phyloP scores from a whole-genome alignment of 2,329 filamentous ascomycete species.

The Teratosphaeria zuluensis region DNA sequence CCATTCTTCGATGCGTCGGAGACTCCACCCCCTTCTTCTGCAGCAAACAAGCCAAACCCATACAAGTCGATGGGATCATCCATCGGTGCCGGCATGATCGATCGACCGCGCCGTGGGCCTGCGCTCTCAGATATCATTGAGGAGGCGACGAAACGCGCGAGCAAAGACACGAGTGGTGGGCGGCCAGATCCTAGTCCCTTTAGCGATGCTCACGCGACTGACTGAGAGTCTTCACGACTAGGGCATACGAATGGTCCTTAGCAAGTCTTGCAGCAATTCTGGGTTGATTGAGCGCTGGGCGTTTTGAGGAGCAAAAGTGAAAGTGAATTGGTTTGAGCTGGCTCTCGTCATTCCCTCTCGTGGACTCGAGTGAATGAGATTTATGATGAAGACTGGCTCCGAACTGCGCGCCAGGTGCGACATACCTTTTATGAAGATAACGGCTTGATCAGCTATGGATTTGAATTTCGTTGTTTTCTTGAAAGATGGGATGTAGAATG shows the following conservation, averaged over 20 bases:
- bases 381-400: neutral
- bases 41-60: constrained; percentile 10
- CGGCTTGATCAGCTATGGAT: neutral
- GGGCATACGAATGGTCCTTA: neutral
- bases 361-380: neutral
- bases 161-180: constrained; percentile 20
- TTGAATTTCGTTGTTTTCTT: neutral
- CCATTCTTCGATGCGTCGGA: constrained; percentile 27
- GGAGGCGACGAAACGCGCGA: constrained; percentile 33
- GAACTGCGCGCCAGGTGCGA: neutral
- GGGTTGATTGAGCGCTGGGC: neutral
- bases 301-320: neutral
- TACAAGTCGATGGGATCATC: constrained; percentile 29
- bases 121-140: constrained; percentile 37
- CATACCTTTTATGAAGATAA: neutral
- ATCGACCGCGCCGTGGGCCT: constrained; percentile 8
- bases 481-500: neutral
- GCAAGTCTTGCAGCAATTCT: neutral
- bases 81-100: constrained; percentile 10
- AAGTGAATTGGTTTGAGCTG: neutral
- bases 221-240: constrained; percentile 1
- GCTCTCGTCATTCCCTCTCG: neutral
- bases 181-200: constrained; percentile 26
- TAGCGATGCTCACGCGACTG: constrained; percentile 18
- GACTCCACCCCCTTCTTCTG: neutral